Conservation (phyloP, 1,139 yeast genomes). For the Suhomyces taliae region DNA sequence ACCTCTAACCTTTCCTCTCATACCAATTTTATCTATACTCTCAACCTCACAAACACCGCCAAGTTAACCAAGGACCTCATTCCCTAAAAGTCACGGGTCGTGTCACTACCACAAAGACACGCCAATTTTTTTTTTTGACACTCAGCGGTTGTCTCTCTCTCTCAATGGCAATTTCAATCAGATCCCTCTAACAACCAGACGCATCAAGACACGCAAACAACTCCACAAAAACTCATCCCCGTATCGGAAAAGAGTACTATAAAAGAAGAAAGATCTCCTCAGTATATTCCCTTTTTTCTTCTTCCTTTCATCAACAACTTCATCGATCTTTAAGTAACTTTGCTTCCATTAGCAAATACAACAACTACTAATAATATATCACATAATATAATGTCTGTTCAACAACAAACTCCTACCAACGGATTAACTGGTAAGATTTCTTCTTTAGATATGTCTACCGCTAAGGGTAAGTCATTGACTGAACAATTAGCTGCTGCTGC, state of each 20-base stretch:
- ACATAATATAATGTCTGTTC: conserved; percentile 31
- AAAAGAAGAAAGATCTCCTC: conserved; percentile 1
- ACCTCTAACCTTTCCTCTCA: background rate
- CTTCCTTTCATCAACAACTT: background rate
- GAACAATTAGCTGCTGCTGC: conserved; percentile 50
- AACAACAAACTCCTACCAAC: conserved; percentile 49
- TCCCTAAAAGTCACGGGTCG: background rate
- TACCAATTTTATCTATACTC: conserved; percentile 1
- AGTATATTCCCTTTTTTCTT: background rate
- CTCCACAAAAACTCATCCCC: conserved; percentile 1
- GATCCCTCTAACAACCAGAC: conserved; percentile 1
- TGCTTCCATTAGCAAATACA: too few species aligned
- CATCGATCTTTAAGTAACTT: too few species aligned
- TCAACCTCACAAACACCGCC: background rate
- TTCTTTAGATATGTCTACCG: conserved; percentile 36
- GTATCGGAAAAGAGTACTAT: conserved; percentile 3
- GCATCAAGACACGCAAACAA: conserved; percentile 1
- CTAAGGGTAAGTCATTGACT: conserved; percentile 40
- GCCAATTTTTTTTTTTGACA: background rate
- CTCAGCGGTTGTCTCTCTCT: conserved; percentile 4
- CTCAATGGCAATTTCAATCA: conserved; percentile 2
- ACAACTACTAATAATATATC: too few species aligned
- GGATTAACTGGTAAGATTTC: conserved; percentile 52
- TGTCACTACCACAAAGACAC: background rate
- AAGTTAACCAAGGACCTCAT: background rate